phyloP scores from a whole-genome alignment of 2,329 filamentous ascomycete genomes.

The Alternaria triticina region DNA sequence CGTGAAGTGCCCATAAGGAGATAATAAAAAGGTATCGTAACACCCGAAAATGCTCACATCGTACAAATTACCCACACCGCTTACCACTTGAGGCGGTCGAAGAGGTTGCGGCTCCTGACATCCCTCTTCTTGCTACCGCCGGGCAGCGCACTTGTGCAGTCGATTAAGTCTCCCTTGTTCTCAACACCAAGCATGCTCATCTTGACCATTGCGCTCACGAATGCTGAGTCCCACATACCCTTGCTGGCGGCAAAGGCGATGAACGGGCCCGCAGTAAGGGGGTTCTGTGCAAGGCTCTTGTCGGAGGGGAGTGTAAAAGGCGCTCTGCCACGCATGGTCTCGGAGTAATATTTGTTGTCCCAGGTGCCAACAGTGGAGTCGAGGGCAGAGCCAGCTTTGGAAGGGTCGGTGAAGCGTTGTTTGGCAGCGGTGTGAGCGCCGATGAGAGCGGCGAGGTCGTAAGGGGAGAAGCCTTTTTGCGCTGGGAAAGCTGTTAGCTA shows the following conservation, averaged over 20 bases:
- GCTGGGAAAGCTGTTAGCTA: conserved; percentile 7
- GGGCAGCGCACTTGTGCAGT: conserved; percentile 44
- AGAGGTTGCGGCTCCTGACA: conserved; percentile 35
- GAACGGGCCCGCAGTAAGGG: conserved; percentile 27
- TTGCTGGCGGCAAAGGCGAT: conserved; percentile 34
- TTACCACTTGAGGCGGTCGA: conserved; percentile 33
- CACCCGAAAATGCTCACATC: not conserved
- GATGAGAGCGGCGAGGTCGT: conserved; percentile 48
- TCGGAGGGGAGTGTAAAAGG: conserved; percentile 40
- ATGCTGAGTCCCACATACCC: conserved; percentile 38
- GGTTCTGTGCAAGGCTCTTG: conserved; percentile 34
- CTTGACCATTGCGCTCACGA: conserved; percentile 45
- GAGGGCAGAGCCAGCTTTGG: conserved; percentile 31
- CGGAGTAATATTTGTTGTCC: conserved; percentile 46
- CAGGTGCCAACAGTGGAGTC: conserved; percentile 47
- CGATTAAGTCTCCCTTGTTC: conserved; percentile 23
- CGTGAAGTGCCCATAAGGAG: not conserved
- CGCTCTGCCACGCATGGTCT: conserved; percentile 37
- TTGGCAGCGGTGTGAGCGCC: conserved; percentile 47
- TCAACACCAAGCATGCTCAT: conserved; percentile 46
- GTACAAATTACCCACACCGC: not conserved
- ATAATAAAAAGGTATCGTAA: not conserved
- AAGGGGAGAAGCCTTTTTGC: conserved; percentile 45
- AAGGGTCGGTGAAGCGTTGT: conserved; percentile 35
- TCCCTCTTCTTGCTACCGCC: conserved; percentile 41